Percentiles rank a stretch among this genome's conserved stretches.
Conservation (phyloP, 352 stramenopile genomes). For the Phytophthora palmivora region DNA sequence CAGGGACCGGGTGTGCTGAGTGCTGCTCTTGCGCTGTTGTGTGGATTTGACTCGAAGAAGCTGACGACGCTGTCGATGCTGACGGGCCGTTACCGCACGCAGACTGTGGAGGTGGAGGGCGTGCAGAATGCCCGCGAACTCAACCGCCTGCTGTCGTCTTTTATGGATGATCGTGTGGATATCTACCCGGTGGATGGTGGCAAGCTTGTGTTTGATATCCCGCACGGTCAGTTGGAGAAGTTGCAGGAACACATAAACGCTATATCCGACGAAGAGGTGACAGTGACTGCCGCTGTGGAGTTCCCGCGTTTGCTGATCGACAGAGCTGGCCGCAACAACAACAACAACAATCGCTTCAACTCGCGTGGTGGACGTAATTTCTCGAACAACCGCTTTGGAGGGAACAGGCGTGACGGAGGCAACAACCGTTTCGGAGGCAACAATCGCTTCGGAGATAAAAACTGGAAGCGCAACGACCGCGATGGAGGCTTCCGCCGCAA, state of each 20-base stretch:
- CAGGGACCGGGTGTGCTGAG: constrained; percentile 66
- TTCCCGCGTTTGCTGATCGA: constrained; percentile 67
- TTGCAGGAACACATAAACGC: constrained; percentile 54
- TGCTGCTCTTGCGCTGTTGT: constrained; percentile 73
- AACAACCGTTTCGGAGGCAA: constrained; percentile 34
- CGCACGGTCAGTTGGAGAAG: constrained; percentile 51
- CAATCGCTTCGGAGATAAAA: background rate
- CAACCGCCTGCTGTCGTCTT: constrained; percentile 47
- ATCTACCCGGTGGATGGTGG: constrained; percentile 62
- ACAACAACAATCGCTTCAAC: constrained; percentile 31
- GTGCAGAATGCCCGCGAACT: constrained; percentile 56
- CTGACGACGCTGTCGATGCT: constrained; percentile 79
- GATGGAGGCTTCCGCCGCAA: constrained; percentile 27
- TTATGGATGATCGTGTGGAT: constrained; percentile 55
- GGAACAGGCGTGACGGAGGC: constrained; percentile 25
- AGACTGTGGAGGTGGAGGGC: constrained; percentile 73
- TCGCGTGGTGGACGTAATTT: constrained; percentile 41
- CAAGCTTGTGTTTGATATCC: constrained; percentile 79
- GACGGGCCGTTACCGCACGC: constrained; percentile 63
- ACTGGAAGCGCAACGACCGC: constrained; percentile 34
- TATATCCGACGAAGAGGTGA: constrained; percentile 39
- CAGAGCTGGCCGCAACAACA: constrained; percentile 31
- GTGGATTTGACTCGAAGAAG: constrained; percentile 79
- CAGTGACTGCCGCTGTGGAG: constrained; percentile 54
- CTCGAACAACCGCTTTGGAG: constrained; percentile 39